Conservation (phyloP, 441 rosid genomes). For the Corymbia citriodora region DNA sequence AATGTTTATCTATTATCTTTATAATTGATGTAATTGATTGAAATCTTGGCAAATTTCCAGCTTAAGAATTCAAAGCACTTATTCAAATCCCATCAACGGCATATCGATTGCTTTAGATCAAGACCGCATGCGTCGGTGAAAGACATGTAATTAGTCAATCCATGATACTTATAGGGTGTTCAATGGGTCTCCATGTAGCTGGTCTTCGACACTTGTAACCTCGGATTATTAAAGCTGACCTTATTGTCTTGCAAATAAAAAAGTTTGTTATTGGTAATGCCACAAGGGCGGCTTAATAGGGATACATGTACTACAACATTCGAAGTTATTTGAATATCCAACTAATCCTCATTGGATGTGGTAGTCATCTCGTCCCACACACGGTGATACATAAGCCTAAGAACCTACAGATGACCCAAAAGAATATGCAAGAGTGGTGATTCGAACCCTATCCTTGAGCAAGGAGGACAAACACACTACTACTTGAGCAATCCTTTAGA, state of each 20-base stretch:
- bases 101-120: neutral
- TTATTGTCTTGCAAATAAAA: neutral
- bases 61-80: neutral
- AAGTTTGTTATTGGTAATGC: neutral
- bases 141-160: neutral
- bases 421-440: neutral
- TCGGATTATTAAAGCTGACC: neutral
- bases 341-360: neutral
- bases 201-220: neutral
- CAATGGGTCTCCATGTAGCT: neutral
- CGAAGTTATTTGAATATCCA: neutral
- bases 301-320: neutral
- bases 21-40: neutral
- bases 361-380: neutral
- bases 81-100: neutral
- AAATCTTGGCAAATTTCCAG: accelerated
- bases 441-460: neutral
- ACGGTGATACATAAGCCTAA: neutral
- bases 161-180: neutral
- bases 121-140: neutral
- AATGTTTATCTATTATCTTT: neutral
- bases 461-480: neutral
- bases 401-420: neutral
- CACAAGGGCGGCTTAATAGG: neutral
- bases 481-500: neutral